Evolutionary conservation across 2,329 filamentous ascomycete species (phyloP), one percentile per base, ranked within the genome.

Genomic region (Chaetomium globosum): DNA sequence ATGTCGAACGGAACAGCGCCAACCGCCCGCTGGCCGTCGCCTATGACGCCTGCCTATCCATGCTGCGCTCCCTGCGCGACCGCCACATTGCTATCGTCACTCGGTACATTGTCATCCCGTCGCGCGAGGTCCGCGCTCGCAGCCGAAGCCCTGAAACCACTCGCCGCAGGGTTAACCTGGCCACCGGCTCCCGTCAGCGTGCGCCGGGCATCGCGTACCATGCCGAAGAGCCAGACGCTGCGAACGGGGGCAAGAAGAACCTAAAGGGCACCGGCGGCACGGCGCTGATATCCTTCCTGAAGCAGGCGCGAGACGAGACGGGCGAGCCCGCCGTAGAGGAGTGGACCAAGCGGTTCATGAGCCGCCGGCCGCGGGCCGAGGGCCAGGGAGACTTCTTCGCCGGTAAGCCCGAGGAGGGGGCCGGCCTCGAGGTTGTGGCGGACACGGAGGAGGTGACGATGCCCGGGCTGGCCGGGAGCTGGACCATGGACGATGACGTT

Each of bases 81-180:
- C 96, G 93, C 77, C 95, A 99, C 77, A 97, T 99, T 72, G 91
- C 92, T 76, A 94, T 99, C 71, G 95, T 99, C 21, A 93, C 92
- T 4, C 90, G 95, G 49, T 99, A 98, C 80, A 96, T 99, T 76
- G 90, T 99, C 73, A 82, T 95, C 70, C 93, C 94, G 53, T 93
- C 91, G 1, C 87, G 90, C 28, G 90, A 94, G 76, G 85, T 88
- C 7, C 83, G 89, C 61, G 86, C 85, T 0, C 80, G 87, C 84
- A 87, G 87, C 36, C 81, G 82, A 63, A 86, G 82, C 67, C 84
- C 82, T 23, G 83, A 83, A 74, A 80, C 76, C n/a, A 78, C 78
- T 72, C 80, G 81, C 48, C 78, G 76, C 69, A 59, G 74, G 70
- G 65, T 85, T 61, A 92, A 93, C 70, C 81, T 93, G 13, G 87